Percentiles rank a stretch among this genome's conserved stretches.
Evolutionary conservation across 2,329 filamentous ascomycete species (phyloP).

Genomic region (Alternaria arbusti): DNA sequence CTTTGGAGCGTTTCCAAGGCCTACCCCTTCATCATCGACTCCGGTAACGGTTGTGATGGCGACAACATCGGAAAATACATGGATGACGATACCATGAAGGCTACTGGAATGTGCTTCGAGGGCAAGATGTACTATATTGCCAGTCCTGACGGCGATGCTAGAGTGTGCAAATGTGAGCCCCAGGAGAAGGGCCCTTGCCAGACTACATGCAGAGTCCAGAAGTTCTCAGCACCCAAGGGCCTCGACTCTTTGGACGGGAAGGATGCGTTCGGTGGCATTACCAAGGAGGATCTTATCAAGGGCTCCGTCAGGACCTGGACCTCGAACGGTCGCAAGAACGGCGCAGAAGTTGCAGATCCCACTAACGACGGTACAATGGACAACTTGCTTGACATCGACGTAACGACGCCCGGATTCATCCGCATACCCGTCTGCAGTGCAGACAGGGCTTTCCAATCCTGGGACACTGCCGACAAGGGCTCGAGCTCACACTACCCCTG

Average conservation of each 20-base stretch:
- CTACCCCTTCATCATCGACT: too few relatives aligned
- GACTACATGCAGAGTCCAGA: neutral
- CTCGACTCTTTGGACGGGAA: too few relatives aligned
- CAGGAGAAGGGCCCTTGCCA: neutral
- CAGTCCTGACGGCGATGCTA: neutral
- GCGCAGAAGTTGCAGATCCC: neutral
- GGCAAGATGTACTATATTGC: constrained; percentile 5
- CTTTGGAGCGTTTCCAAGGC: too few relatives aligned
- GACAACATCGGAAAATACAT: too few relatives aligned
- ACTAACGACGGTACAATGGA: neutral
- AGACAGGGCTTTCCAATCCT: constrained; percentile 4
- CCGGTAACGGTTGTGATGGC: too few relatives aligned
- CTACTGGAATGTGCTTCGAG: constrained; percentile 1
- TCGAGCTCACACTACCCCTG: neutral
- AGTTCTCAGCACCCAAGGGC: neutral
- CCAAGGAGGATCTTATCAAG: neutral
- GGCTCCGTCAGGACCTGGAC: constrained; percentile 1
- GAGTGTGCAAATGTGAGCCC: neutral
- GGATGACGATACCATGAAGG: neutral
- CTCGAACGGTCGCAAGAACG: constrained; percentile 3
- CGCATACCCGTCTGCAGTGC: constrained; percentile 3
- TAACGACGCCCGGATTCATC: constrained; percentile 2
- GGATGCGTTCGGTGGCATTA: neutral
- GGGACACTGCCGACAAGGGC: neutral
- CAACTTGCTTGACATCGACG: neutral